Conservation (phyloP, 2,329 filamentous ascomycete species). For the Fusarium sp. region DNA sequence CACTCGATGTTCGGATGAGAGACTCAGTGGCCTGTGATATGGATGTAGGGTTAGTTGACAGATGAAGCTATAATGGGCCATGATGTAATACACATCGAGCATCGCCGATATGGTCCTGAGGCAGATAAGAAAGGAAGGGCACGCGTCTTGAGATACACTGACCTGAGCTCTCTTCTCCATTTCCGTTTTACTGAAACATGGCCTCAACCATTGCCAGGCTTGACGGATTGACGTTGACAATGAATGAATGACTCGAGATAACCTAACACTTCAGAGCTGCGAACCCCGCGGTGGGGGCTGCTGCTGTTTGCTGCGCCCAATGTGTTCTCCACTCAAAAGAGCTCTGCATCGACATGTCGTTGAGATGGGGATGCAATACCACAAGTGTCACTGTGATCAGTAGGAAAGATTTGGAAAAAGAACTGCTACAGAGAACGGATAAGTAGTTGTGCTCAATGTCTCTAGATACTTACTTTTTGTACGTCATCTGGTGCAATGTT, state of each 20-base stretch:
- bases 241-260: neutral
- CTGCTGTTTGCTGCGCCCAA: slow-evolving; percentile 1
- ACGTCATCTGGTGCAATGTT: neutral
- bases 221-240: slow-evolving; percentile 4
- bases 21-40: slow-evolving; percentile 52
- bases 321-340: slow-evolving; percentile 20
- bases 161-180: slow-evolving; percentile 55
- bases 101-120: neutral
- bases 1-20: slow-evolving; percentile 49
- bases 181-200: slow-evolving; percentile 40
- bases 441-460: too few species aligned
- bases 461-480: neutral
- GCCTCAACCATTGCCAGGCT: slow-evolving; percentile 28
- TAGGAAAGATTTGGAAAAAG: neutral
- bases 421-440: neutral
- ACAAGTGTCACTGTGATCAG: neutral
- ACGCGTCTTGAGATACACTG: slow-evolving; percentile 7
- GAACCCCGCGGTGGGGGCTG: slow-evolving; percentile 33
- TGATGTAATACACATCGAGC: neutral
- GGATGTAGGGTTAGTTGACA: slow-evolving; percentile 4
- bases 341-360: neutral
- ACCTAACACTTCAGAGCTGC: neutral
- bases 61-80: neutral
- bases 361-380: neutral
- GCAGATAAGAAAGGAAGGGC: neutral